phyloP scores from a whole-genome alignment of 2,329 filamentous ascomycete genomes.

The Hypoxylon sp. region DNA sequence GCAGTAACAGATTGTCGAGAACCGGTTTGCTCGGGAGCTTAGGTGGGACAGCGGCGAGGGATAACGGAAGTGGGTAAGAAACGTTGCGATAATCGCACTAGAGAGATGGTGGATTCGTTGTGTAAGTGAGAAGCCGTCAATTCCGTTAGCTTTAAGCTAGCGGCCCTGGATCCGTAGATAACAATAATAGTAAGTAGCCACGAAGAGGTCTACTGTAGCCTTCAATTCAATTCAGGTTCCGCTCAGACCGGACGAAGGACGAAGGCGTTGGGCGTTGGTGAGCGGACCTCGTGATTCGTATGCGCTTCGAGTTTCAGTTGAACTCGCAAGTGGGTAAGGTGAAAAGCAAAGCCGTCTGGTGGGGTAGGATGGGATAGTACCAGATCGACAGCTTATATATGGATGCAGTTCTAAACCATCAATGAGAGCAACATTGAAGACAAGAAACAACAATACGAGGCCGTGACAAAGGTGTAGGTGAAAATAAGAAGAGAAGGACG shows the following conservation, averaged over 20 bases:
- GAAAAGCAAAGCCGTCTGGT: conserved; percentile 12
- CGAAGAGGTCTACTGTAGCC: conserved; percentile 11
- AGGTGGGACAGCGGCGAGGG: conserved; percentile 12
- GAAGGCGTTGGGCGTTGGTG: background rate
- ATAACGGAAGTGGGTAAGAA: conserved; percentile 14
- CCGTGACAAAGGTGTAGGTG: conserved; percentile 7
- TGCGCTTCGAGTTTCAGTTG: conserved; percentile 15
- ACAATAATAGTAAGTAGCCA: conserved; percentile 8
- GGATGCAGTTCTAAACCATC: background rate
- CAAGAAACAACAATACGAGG: background rate
- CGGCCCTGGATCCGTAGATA: conserved; percentile 2
- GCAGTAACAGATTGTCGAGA: conserved; percentile 15
- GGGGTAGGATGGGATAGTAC: conserved; percentile 8
- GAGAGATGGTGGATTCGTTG: conserved; percentile 10
- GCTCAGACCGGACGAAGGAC: conserved; percentile 18
- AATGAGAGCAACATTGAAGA: background rate
- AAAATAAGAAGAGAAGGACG: conserved; percentile 24
- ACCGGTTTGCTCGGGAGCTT: conserved; percentile 16
- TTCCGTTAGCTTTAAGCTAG: conserved; percentile 9
- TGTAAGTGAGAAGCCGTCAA: conserved; percentile 12
- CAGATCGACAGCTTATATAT: background rate
- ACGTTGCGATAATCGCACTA: conserved; percentile 16
- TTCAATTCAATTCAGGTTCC: conserved; percentile 24
- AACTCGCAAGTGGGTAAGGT: conserved; percentile 9
- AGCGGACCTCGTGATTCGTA: conserved; percentile 17